Base-by-base conservation (phyloP, 352 stramenopile species). In the Discostella stelligera region DNA sequence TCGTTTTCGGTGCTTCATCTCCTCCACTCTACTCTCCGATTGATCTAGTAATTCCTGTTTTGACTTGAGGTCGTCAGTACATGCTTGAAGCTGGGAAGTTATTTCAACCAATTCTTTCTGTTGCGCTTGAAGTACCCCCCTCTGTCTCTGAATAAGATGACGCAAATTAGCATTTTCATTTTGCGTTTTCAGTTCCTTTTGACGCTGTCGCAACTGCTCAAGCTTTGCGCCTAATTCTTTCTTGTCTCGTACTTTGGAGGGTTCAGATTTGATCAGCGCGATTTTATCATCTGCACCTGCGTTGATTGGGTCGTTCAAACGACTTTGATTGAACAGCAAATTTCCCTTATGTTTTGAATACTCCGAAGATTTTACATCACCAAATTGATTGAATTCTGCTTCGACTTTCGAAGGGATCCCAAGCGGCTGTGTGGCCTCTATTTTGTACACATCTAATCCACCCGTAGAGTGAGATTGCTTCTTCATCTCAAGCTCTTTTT, bases 181-280 rank as follows among this genome's bases (percentile, higher is more conserved):
- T 52, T 63, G 71, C 8, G 69, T 56, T 39, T 83, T 83, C 9
- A 83, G 44, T 48, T 79, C 75, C 55, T 72, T 83, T 30, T 83
- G 68, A 25, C 69, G 68, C 54, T 37, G 56, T 25, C 46, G 61
- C 7, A 79, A 48, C 20, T 78, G 21, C 41, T 72, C 69, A 30
- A 78, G 67, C 39, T 72, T 66, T 44, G 44, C n/a, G 25, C 50
- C 39, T 44, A 63, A 71, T 18, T 59, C 10, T n/a, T 74, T 58
- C 5, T 14, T 25, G 27, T 46, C 66, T 52, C 41, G 48, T 62
- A 21, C 11, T 37, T 25, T 37, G 20, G 52, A 10, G 21, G 23
- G 37, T 18, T 60, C 21, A 61, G 53, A 61, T 18, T 46, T 46
- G 13, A 46, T 61, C 25, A 20, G 6, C 52, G 8, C 32, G 3